Conservation (phyloP, 2,329 filamentous ascomycete species). For the Fusarium citri region DNA sequence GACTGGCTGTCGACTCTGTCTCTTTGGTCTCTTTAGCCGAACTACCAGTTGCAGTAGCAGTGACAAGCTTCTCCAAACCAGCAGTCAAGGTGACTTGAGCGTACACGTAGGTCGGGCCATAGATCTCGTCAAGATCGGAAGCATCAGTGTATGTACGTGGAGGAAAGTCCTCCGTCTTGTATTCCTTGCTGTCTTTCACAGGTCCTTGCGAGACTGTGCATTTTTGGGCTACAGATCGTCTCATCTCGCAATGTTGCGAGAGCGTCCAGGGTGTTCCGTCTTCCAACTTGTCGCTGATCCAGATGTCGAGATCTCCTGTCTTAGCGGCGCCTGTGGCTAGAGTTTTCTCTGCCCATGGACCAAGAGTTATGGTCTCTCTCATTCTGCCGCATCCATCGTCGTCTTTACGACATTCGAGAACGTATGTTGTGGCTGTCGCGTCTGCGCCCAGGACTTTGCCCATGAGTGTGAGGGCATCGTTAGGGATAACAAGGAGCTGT, state of each 20-base stretch:
- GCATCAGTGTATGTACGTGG: not conserved
- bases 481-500: not conserved
- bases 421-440: not conserved
- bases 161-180: not conserved
- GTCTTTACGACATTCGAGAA: not conserved
- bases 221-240: not conserved
- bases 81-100: not conserved
- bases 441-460: not conserved
- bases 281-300: not conserved
- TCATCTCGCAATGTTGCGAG: constrained; percentile 4
- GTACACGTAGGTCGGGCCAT: constrained; percentile 2
- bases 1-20: not conserved
- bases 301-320: not conserved
- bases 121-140: not conserved
- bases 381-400: not conserved
- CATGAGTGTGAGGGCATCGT: not conserved
- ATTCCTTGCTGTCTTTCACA: not conserved
- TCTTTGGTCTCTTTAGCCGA: not conserved
- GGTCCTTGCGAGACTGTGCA: not conserved
- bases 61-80: not conserved
- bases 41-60: not conserved
- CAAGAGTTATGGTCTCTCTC: not conserved
- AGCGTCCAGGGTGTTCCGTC: not conserved
- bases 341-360: not conserved
- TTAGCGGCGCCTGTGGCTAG: not conserved